Evolutionary conservation across 2,329 filamentous ascomycete species (phyloP).

Genomic region (Penicillium sp.): DNA sequence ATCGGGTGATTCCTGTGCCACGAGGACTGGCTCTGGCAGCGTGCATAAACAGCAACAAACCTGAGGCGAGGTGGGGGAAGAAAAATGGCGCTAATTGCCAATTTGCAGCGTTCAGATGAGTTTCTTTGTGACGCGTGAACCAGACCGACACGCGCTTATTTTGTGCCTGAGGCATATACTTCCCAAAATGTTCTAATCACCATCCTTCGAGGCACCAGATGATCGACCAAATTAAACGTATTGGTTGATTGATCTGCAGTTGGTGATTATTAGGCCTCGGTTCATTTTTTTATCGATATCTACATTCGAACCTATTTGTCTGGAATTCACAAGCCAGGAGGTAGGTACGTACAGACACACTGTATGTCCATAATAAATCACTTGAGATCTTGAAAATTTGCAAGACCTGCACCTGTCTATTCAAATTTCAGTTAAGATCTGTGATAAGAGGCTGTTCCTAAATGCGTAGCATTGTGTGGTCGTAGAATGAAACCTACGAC

Average conservation of each 20-base stretch:
- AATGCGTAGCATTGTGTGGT: no score
- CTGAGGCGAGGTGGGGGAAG: background rate
- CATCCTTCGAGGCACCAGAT: background rate
- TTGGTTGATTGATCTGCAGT: background rate
- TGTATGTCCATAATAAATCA: background rate
- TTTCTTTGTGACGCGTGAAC: constrained; percentile 9
- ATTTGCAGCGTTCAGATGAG: constrained; percentile 5
- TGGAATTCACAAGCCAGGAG: no score
- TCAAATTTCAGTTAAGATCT: no score
- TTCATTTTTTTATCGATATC: background rate
- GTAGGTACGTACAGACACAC: background rate
- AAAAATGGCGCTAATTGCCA: background rate
- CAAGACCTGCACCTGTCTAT: no score
- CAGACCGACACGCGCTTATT: background rate
- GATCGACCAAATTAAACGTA: background rate
- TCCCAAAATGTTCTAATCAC: background rate
- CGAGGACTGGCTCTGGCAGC: constrained; percentile 22
- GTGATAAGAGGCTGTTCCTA: no score
- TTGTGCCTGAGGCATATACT: background rate
- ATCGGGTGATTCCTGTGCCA: constrained; percentile 28
- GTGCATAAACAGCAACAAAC: constrained; percentile 33
- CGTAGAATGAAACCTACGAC: no score
- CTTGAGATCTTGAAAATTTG: background rate
- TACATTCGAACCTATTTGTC: no score
- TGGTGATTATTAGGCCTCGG: background rate